Evolutionary conservation across 2,329 filamentous ascomycete species (phyloP).

Genomic region (Decorospora gaudefroyi): DNA sequence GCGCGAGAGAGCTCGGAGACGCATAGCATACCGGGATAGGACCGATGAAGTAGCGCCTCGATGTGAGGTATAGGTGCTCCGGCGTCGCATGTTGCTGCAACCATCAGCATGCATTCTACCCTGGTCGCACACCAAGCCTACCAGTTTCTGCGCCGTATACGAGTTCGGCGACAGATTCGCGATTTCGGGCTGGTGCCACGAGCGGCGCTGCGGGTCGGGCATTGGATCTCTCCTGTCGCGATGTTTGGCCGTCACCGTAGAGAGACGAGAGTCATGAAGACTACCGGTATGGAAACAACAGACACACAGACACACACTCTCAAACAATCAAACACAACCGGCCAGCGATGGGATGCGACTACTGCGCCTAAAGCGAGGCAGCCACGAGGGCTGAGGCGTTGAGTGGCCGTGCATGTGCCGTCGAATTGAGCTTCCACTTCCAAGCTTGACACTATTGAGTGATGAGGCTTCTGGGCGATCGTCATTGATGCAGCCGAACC

Average conservation of each 20-base stretch:
- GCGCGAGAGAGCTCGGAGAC: slow-evolving; percentile 1
- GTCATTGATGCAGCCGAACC: slow-evolving; percentile 25
- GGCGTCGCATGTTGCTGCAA: slow-evolving; percentile 63
- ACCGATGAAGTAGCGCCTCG: slow-evolving; percentile 66
- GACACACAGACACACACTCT: no score
- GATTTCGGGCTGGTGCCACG: slow-evolving; percentile 44
- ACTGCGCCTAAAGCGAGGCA: slow-evolving; percentile 21
- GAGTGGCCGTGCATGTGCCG: slow-evolving; percentile 15
- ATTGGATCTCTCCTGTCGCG: slow-evolving; percentile 33
- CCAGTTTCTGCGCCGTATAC: slow-evolving; percentile 60
- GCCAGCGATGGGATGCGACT: slow-evolving; percentile 9
- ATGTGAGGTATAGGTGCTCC: slow-evolving; percentile 65
- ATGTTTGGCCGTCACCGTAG: slow-evolving; percentile 19
- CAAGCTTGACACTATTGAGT: no score
- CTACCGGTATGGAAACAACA: slow-evolving; percentile 26
- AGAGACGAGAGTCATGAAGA: slow-evolving; percentile 14
- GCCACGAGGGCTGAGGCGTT: slow-evolving; percentile 19
- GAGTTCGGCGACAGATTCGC: slow-evolving; percentile 53
- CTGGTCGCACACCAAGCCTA: slow-evolving; percentile 32
- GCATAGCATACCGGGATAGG: slow-evolving; percentile 61
- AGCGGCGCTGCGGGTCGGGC: slow-evolving; percentile 34
- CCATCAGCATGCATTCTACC: slow-evolving; percentile 15
- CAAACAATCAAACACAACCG: no score
- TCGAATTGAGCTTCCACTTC: slow-evolving; percentile 20
- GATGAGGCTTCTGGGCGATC: slow-evolving; percentile 8